A percentile compares a stretch with the other conserved stretches of the same genome.
These are phyloP conservation scores for Schizophyllum commune DNA, from an alignment of 1,284 basidiomycete species.

Conservation along the genomic window DNA sequence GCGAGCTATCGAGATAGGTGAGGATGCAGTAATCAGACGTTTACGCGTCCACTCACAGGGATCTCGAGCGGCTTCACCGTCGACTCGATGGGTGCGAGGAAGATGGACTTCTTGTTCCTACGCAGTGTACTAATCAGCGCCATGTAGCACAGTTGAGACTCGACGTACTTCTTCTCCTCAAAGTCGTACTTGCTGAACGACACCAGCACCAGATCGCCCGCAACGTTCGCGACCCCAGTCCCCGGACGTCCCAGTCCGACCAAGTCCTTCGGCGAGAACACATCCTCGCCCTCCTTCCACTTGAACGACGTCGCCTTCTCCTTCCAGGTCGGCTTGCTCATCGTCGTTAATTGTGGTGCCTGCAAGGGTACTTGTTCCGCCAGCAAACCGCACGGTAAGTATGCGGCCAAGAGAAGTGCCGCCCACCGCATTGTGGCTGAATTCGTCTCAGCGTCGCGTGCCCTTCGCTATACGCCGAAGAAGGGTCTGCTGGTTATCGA, in stretches of 20 bases:
- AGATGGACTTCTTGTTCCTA: slow-evolving; percentile 66
- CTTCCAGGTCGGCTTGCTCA: slow-evolving; percentile 5
- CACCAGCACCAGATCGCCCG: slow-evolving; percentile 61
- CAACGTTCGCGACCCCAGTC: slow-evolving; percentile 52
- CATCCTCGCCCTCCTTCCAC: slow-evolving; percentile 46
- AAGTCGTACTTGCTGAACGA: slow-evolving; percentile 65
- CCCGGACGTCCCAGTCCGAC: slow-evolving; percentile 67
- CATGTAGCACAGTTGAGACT: not conserved
- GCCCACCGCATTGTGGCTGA: slow-evolving; percentile 25
- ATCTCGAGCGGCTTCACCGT: slow-evolving; percentile 40
- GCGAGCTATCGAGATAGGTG: slow-evolving; percentile 30
- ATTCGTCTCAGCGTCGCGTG: not conserved
- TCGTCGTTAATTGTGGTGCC: slow-evolving; percentile 12
- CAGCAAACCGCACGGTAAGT: slow-evolving; percentile 15
- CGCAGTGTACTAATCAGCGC: not conserved
- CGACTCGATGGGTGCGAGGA: slow-evolving; percentile 49
- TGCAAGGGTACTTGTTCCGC: slow-evolving; percentile 43
- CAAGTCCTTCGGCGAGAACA: slow-evolving; percentile 69
- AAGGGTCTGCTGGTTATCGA: no score
- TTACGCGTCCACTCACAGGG: slow-evolving; percentile 23
- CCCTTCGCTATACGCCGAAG: no score
- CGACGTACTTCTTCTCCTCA: slow-evolving; percentile 59
- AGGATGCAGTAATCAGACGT: not conserved
- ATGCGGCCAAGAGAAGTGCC: slow-evolving; percentile 36
- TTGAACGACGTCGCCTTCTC: slow-evolving; percentile 33